phyloP scores from a whole-genome alignment of 805 yeast species.

The Saccharomyces paradoxus region DNA sequence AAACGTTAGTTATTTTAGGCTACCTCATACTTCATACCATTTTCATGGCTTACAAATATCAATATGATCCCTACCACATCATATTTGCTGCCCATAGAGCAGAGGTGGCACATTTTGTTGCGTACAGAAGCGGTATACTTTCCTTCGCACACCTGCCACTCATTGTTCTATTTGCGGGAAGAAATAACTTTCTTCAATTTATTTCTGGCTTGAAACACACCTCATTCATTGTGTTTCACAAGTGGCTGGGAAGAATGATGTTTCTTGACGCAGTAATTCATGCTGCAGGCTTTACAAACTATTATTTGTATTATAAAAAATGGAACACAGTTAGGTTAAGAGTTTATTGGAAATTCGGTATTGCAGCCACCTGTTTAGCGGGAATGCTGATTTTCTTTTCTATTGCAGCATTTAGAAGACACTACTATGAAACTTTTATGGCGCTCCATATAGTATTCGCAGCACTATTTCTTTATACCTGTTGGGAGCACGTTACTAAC shows the following conservation, averaged over 20 bases:
- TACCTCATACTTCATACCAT: constrained; percentile 14
- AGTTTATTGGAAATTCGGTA: constrained; percentile 37
- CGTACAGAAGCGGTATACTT: constrained; percentile 42
- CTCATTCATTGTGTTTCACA: constrained; percentile 60
- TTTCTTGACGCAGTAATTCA: constrained; percentile 34
- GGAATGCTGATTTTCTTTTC: constrained; percentile 28
- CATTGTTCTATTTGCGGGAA: constrained; percentile 55
- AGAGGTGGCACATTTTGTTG: constrained; percentile 28
- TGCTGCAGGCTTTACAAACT: constrained; percentile 33
- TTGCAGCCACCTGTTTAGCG: constrained; percentile 29
- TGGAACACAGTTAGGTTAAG: constrained; percentile 5
- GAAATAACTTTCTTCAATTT: constrained; percentile 58
- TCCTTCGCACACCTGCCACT: constrained; percentile 44
- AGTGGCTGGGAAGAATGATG: constrained; percentile 40
- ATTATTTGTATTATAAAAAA: constrained; percentile 21
- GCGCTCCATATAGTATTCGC: constrained; percentile 37
- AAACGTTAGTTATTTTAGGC: constrained; percentile 11
- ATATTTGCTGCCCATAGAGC: constrained; percentile 7
- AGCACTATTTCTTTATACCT: constrained; percentile 35
- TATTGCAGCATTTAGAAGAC: constrained; percentile 28
- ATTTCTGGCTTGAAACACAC: constrained; percentile 58
- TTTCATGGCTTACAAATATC: constrained; percentile 8
- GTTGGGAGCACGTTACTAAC: constrained; percentile 41
- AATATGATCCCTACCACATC: constrained; percentile 12
- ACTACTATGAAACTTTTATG: constrained; percentile 40